Evolutionary conservation across 495 filamentous ascomycete genomes (phyloP).

Genomic region (Hypoxylon cercidicola): DNA sequence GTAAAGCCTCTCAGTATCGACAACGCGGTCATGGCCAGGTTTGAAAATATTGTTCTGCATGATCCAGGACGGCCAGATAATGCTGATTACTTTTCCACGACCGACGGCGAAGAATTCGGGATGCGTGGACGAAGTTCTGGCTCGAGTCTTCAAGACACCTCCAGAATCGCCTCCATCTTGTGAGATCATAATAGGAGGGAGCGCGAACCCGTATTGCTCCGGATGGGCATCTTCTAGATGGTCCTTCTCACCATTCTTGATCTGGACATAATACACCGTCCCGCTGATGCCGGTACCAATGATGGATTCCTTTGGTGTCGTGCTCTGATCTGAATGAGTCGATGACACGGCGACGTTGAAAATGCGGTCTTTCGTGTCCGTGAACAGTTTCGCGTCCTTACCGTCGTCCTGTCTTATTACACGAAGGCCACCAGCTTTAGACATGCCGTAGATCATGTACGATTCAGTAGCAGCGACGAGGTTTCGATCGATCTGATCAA

Average conservation of each 20-base stretch:
- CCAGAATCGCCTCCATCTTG: constrained; percentile 83
- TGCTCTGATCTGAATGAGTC: constrained; percentile 58
- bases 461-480: constrained; percentile 88
- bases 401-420: constrained; percentile 96
- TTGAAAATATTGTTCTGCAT: constrained; percentile 75
- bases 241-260: constrained; percentile 76
- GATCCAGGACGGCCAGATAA: constrained; percentile 84
- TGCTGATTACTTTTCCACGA: constrained; percentile 92
- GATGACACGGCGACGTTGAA: constrained; percentile 90
- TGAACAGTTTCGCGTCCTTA: constrained; percentile 87
- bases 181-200: constrained; percentile 76
- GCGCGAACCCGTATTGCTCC: constrained; percentile 80
- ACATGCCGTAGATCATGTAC: constrained; percentile 92
- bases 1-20: constrained; percentile 87
- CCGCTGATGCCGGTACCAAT: constrained; percentile 94
- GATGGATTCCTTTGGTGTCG: constrained; percentile 73
- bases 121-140: constrained; percentile 85
- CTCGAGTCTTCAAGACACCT: constrained; percentile 94
- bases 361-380: constrained; percentile 84
- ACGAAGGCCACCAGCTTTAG: constrained; percentile 88
- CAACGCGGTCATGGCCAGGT: constrained; percentile 73
- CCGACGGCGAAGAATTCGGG: constrained; percentile 94
- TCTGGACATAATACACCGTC: constrained; percentile 88
- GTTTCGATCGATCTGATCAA: constrained; percentile 95
- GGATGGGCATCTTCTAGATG: constrained; percentile 75